Base-by-base conservation (phyloP, 176 grass and related monocot genomes). In the Phoenix dactylifera region DNA sequence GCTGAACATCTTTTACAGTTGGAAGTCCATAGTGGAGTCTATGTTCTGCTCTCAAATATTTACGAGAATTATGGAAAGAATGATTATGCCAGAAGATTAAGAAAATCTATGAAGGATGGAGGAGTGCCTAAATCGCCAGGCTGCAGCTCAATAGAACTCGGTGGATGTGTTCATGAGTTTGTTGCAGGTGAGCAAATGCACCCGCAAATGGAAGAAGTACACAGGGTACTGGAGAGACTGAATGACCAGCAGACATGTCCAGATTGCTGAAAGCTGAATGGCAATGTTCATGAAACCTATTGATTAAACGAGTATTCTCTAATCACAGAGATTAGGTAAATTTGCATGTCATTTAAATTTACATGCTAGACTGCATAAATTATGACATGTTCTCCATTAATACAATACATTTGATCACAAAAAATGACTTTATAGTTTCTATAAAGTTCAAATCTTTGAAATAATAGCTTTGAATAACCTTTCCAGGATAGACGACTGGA, bases 31-130 rank as follows among this genome's bases (percentile, higher is more conserved):
- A 54, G 59, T 24, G 51, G 70, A 24, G 59, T 25, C 22, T 73
- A 73, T 73, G 51, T 73, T 63, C 50, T 72, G 59, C 50, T 72
- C 22, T 73, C 50, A 22, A 73, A 55, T 44, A 73, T 60, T 18
- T 63, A 73, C 4, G 26, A 62, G 17, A 54, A 29, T 54, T 22
- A 24, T 14, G 57, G 70, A 16, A 72, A 62, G 18, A 50, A 62
- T 7, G 5, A 28, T 19, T 58, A 72, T 60, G 59, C 59, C 5
- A 48, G 50, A 50, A 73, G 49, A 10, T n/a, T 55, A 51, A 73
- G 70, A 29, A 63, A 24, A 15, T 24, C n/a, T 28, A 63, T 63
- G 70, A 62, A 48, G 49, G 50, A 63, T 2, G 55, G 50, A 63
- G 70, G 70, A 18, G 50, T 73, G n/a, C 50, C 26, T 26, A 55